Percentiles rank a stretch among this genome's conserved stretches.
phyloP scores from a whole-genome alignment of 192 early-diverging fungal genomes.

The Gryganskiella cystojenkinii region DNA sequence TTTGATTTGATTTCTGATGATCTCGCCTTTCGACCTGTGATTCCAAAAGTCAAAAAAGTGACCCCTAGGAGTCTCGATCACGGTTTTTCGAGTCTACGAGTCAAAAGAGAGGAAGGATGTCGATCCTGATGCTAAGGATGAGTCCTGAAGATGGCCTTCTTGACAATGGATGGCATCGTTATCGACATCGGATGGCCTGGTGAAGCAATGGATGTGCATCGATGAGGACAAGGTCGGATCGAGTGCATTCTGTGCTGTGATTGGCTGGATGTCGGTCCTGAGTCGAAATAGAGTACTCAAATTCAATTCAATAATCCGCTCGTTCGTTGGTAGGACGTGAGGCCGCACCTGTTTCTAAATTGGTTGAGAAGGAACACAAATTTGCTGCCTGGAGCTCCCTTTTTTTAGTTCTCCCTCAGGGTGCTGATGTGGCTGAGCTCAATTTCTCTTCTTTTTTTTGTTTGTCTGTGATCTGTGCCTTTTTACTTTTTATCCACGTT shows the following conservation, averaged over 20 bases:
- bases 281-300: constrained; percentile 11
- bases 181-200: constrained; percentile 16
- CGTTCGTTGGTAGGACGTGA: not conserved
- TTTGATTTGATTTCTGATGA: not conserved
- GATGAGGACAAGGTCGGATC: no score
- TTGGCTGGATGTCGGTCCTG: constrained; percentile 15
- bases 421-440: no score
- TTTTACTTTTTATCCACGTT: no score
- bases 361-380: no score
- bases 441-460: constrained; percentile 1
- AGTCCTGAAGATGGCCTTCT: not conserved
- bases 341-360: constrained; percentile 40
- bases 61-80: no score
- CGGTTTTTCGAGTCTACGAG: no score
- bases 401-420: no score
- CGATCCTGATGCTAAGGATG: not conserved
- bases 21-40: no score
- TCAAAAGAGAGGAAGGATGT: not conserved
- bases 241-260: constrained; percentile 11
- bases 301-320: not conserved
- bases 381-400: no score
- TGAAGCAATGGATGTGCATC: not conserved
- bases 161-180: constrained; percentile 28
- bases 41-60: no score
- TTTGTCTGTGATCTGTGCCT: not conserved